Evolutionary conservation across 2,329 filamentous ascomycete genomes (phyloP).

Genomic region (Fusarium continuum): DNA sequence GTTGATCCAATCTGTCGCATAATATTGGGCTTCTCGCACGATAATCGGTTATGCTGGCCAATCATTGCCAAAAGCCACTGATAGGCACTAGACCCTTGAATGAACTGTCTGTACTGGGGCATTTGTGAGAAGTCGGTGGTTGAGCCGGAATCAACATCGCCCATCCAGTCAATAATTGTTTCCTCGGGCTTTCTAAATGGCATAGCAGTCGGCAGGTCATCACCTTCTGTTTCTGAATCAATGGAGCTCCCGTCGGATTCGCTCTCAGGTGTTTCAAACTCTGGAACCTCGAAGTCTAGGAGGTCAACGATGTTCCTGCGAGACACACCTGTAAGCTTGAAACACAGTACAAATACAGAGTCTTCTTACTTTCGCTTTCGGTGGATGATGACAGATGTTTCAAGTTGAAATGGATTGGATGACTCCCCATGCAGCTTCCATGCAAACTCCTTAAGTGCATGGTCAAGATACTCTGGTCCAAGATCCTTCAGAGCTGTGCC

Average conservation of each 20-base stretch:
- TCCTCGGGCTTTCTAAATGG: neutral
- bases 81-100: neutral
- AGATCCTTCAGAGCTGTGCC: neutral
- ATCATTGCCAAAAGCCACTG: constrained; percentile 6
- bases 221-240: rapidly evolving
- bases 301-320: neutral
- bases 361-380: neutral
- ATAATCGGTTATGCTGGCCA: neutral
- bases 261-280: neutral
- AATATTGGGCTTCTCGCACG: neutral
- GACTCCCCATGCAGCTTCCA: constrained; percentile 11
- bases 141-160: neutral
- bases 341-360: neutral
- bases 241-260: neutral
- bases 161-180: neutral
- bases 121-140: neutral
- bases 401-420: neutral
- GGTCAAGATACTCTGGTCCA: neutral
- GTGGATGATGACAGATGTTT: neutral
- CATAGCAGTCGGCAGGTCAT: rapidly evolving
- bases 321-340: neutral
- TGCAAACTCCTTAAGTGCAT: neutral
- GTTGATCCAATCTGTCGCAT: neutral
- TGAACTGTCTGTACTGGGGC: neutral
- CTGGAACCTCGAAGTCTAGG: neutral